phyloP scores from a whole-genome alignment of 371 early-diverging fungal species.

The Choanephora cucurbitarum region DNA sequence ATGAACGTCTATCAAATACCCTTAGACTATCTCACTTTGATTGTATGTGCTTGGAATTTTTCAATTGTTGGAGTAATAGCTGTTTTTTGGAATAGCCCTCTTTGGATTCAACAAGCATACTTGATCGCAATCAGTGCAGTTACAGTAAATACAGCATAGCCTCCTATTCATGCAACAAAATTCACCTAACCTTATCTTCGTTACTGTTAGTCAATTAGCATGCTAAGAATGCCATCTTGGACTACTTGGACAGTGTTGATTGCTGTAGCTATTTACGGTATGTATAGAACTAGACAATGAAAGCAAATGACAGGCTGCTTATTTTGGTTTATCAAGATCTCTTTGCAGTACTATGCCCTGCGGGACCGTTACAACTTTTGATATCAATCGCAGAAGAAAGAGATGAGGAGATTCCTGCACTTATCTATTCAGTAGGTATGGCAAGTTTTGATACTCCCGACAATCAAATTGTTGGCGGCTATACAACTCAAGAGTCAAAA shows the following conservation, averaged over 20 bases:
- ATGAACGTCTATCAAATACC: conserved; percentile 19
- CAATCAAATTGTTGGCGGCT: conserved; percentile 10
- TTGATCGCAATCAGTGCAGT: conserved; percentile 24
- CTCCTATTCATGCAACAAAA: too few relatives aligned
- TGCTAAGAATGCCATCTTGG: conserved; percentile 27
- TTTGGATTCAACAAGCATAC: conserved; percentile 31
- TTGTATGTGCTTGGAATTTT: conserved; percentile 22
- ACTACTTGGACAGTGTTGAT: conserved; percentile 30
- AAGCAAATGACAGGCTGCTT: not conserved
- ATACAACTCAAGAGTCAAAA: conserved; percentile 12
- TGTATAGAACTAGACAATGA: not conserved
- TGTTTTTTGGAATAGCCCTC: conserved; percentile 26
- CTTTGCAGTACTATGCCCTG: conserved; percentile 27
- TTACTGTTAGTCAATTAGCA: conserved; percentile 18
- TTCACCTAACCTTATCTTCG: not conserved
- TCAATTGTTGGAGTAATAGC: conserved; percentile 23
- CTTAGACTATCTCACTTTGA: conserved; percentile 23
- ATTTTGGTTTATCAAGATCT: conserved; percentile 7
- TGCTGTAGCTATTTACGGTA: conserved; percentile 27
- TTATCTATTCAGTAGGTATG: conserved; percentile 30
- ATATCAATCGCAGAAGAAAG: conserved; percentile 26
- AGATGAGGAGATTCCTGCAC: conserved; percentile 24
- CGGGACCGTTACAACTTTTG: conserved; percentile 19
- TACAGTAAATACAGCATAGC: conserved; percentile 13
- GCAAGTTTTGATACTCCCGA: conserved; percentile 14